These are phyloP conservation scores for Verbascum thapsus DNA, from an alignment of 257 asterid species.

Conservation along the genomic window DNA sequence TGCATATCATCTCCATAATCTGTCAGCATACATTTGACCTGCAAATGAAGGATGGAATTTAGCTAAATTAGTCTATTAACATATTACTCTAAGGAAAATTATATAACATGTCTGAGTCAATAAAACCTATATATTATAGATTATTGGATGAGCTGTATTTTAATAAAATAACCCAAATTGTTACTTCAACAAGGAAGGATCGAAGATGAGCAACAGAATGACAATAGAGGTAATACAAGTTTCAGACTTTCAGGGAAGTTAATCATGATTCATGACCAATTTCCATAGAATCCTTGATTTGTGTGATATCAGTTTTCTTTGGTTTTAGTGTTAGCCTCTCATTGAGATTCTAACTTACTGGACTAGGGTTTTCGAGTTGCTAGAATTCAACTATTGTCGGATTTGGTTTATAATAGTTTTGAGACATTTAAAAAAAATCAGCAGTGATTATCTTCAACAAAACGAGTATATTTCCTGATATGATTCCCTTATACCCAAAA, in stretches of 20 bases:
- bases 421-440: background rate
- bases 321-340: no score
- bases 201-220: slow-evolving; percentile 11
- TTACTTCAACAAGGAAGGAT: background rate
- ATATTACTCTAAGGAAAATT: background rate
- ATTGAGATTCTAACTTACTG: background rate
- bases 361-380: background rate
- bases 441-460: slow-evolving; percentile 15
- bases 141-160: no score
- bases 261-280: no score
- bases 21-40: slow-evolving; percentile 89
- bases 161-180: no score
- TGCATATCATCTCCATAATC: slow-evolving; percentile 97
- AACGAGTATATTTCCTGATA: background rate
- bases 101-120: no score
- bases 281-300: background rate
- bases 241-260: background rate
- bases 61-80: background rate
- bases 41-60: slow-evolving; percentile 32
- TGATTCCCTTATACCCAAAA: background rate
- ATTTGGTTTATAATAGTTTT: background rate
- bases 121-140: no score
- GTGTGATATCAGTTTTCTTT: background rate
- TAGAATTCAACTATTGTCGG: slow-evolving; percentile 4
- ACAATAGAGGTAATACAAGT: slow-evolving; percentile 2